Conservation (phyloP, 73 alveolate species). For the Breviolum minutum region DNA sequence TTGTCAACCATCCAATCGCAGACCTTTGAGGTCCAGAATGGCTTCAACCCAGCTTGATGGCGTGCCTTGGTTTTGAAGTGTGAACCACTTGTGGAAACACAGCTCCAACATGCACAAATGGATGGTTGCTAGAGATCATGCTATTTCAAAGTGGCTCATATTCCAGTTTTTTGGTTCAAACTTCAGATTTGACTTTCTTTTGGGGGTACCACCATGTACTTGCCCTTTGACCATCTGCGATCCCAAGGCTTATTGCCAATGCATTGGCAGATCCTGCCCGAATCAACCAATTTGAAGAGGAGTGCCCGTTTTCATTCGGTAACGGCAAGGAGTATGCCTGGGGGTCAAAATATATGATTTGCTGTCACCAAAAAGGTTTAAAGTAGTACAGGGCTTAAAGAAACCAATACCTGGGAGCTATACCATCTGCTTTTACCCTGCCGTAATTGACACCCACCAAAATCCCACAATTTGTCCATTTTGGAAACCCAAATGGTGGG, state of each 20-base stretch:
- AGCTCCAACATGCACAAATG: too few relatives aligned
- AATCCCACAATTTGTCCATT: neutral
- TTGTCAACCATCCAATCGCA: neutral
- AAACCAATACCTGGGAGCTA: neutral
- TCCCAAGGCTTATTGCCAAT: slow-evolving; percentile 58
- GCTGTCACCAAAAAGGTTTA: neutral
- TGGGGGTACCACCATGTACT: neutral
- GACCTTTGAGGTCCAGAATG: slow-evolving; percentile 43
- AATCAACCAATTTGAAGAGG: slow-evolving; percentile 84
- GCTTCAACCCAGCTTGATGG: slow-evolving; percentile 88
- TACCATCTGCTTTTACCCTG: neutral
- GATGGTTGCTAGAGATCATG: too few relatives aligned
- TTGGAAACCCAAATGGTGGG: neutral
- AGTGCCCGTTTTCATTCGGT: neutral
- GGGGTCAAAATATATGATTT: neutral
- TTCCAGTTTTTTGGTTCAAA: too few relatives aligned
- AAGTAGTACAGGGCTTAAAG: neutral
- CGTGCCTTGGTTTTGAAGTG: neutral
- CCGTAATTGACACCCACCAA: neutral
- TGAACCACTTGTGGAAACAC: neutral
- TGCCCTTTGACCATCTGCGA: neutral
- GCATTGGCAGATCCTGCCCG: slow-evolving; percentile 83
- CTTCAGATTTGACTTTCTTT: neutral
- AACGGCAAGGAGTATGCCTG: neutral
- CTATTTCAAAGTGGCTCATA: too few relatives aligned